Percentiles rank a stretch among this genome's conserved stretches.
phyloP scores from a whole-genome alignment of 768 basidiomycete species.

The Termitomyces sp. region DNA sequence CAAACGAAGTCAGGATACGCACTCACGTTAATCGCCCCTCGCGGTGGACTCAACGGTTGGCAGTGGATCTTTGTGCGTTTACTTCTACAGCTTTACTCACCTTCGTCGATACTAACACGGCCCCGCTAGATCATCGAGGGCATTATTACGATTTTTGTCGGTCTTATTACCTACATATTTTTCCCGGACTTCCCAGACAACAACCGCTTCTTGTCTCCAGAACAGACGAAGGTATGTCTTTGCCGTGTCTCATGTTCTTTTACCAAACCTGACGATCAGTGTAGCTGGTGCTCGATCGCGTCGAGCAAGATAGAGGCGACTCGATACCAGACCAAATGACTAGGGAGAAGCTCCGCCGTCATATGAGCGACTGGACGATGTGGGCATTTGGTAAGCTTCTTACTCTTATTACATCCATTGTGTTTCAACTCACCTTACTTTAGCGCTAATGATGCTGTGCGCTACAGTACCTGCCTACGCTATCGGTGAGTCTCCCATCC shows the following conservation, averaged over 20 bases:
- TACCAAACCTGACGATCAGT: conserved; percentile 5
- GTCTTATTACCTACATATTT: conserved; percentile 21
- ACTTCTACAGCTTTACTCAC: not conserved
- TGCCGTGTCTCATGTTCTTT: conserved; percentile 6
- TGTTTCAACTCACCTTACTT: not conserved
- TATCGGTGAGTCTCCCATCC: conserved; percentile 19
- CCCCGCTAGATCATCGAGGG: conserved; percentile 24
- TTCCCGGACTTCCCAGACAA: conserved; percentile 26
- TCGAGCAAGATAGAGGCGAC: conserved; percentile 35
- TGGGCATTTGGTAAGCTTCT: conserved; percentile 32
- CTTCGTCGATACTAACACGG: conserved; percentile 12
- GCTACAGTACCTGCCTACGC: conserved; percentile 36
- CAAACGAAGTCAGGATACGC: conserved; percentile 13
- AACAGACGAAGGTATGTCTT: conserved; percentile 30
- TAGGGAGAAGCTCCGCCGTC: conserved; percentile 26
- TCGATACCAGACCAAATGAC: conserved; percentile 33
- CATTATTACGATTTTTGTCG: conserved; percentile 22
- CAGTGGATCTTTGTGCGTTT: conserved; percentile 27
- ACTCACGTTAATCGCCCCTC: conserved; percentile 13
- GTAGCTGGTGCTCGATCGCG: conserved; percentile 25
- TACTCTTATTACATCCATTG: no score
- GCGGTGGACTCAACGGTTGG: conserved; percentile 20
- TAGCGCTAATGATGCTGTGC: conserved; percentile 36
- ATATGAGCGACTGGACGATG: conserved; percentile 33
- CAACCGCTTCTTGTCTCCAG: conserved; percentile 30